Base-by-base conservation (phyloP, 441 rosid species). In the Kokia cookei region DNA sequence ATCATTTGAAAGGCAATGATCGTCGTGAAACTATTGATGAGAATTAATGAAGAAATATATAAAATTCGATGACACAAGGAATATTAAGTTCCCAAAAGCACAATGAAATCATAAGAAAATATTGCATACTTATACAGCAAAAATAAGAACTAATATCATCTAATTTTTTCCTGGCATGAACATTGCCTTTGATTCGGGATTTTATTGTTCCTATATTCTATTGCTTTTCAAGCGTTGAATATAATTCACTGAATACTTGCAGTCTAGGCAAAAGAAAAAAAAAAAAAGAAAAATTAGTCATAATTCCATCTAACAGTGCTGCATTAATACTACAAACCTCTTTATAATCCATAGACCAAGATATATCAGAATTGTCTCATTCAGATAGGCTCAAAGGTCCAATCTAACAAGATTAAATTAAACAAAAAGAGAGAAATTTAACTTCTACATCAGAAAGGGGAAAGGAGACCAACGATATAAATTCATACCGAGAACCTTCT, bases 401-500 rank as follows among this genome's bases (percentile, higher is more conserved):
- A 50, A 29, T 67, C 72, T 27, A 32, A 50, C 59, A 68, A 2
- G 43, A 50, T 15, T 67, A 50, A 68, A 50, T 68, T n/a, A 68
- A 68, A 50, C 42, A 50, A 64, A 51, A 65, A 59, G 22, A 37
- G 48, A 67, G 59, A 37, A 32, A 54, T 50, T 45, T 71, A 68
- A 66, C 67, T 27, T 57, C 77, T 37, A 8, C 19, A 54, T 43
- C 47, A 69, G 70, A 59, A 53, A 50, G 59, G 35, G 42, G 53
- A 40, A 54, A n/a, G 26, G 65, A 69, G 60, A 65, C 58, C 14
- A 55, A 75, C 72, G 67, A 72, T 55, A 65, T 48, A 81, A 68
- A 73, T 72, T 67, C 74, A 65, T 92, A 96, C 99, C 99, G 71
- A 96, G 97, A 80, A 92, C 85, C 80, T 93, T 93, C 85, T 93